These are phyloP conservation scores for Coemansia sp. DNA, from an alignment of 192 early-diverging fungal genomes.

Conservation along the genomic window DNA sequence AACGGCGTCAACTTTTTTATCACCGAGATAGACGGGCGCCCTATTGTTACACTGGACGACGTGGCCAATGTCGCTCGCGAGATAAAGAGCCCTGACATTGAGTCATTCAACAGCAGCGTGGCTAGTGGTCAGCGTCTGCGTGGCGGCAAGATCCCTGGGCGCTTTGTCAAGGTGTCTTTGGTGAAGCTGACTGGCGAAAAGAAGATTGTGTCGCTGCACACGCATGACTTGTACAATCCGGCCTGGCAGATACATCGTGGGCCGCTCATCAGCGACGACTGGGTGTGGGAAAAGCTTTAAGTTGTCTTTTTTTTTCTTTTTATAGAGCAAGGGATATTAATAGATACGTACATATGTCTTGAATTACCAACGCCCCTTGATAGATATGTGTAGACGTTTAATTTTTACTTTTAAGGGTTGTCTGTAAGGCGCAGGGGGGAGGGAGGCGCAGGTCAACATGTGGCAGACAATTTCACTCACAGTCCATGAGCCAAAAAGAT, in stretches of 20 bases:
- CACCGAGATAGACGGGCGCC: constrained; percentile 14
- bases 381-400: not conserved
- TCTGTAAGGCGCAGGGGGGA: not conserved
- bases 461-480: not conserved
- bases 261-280: constrained; percentile 20
- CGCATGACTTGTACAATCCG: constrained; percentile 38
- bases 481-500: not conserved
- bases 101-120: constrained; percentile 14
- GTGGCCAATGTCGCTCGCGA: constrained; percentile 7
- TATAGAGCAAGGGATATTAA: not conserved
- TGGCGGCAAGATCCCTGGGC: constrained; percentile 27
- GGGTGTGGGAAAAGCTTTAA: constrained; percentile 31
- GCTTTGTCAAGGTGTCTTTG: constrained; percentile 20
- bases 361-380: not conserved
- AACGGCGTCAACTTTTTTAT: constrained; percentile 11
- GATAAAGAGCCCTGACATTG: constrained; percentile 6
- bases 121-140: constrained; percentile 1
- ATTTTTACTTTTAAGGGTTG: not conserved
- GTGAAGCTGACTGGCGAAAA: constrained; percentile 22
- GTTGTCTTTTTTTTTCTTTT: constrained; percentile 1
- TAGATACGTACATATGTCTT: not conserved
- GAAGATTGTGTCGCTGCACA: constrained; percentile 16
- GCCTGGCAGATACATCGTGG: constrained; percentile 34
- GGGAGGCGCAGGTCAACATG: not conserved
- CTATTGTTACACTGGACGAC: constrained; percentile 29